These are phyloP conservation scores for Fimicolochytrium jonesii DNA, from an alignment of 192 early-diverging fungal species.

Conservation along the genomic window DNA sequence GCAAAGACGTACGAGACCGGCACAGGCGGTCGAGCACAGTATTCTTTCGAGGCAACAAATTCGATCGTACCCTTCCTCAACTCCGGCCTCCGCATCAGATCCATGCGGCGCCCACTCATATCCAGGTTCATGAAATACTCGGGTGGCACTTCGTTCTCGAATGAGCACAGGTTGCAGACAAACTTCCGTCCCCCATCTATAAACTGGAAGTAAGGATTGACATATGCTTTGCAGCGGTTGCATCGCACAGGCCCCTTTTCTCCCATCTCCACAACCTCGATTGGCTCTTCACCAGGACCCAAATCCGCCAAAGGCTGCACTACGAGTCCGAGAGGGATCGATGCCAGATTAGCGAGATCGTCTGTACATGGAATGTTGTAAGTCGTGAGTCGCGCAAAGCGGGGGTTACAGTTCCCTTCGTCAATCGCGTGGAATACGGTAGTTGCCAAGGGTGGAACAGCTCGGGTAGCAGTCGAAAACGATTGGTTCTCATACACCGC, in stretches of 20 bases:
- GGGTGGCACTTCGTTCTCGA: constrained; percentile 81
- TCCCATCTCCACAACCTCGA: constrained; percentile 80
- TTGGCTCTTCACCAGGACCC: constrained; percentile 68
- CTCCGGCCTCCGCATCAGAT: constrained; percentile 82
- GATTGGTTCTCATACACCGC: constrained; percentile 55
- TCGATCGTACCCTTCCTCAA: constrained; percentile 86
- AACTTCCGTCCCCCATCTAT: constrained; percentile 88
- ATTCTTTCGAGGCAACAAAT: constrained; percentile 79
- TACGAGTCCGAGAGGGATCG: constrained; percentile 80
- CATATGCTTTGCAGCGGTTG: constrained; percentile 86
- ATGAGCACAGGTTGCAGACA: constrained; percentile 89
- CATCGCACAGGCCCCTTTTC: constrained; percentile 85
- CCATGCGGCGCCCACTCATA: constrained; percentile 82
- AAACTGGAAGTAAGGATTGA: constrained; percentile 87
- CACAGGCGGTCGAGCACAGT: constrained; percentile 60
- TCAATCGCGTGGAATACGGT: constrained; percentile 80
- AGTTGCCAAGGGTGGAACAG: constrained; percentile 70
- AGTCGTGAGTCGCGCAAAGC: constrained; percentile 85
- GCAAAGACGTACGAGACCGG: constrained; percentile 84
- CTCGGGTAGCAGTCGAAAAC: constrained; percentile 70
- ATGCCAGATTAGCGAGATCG: constrained; percentile 71
- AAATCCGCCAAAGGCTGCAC: constrained; percentile 90
- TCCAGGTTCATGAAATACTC: constrained; percentile 95
- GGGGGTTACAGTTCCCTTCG: constrained; percentile 78
- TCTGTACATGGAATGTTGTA: constrained; percentile 82